Evolutionary conservation across 208 protist species (phyloP).

Genomic region (Leishmania tropica): DNA sequence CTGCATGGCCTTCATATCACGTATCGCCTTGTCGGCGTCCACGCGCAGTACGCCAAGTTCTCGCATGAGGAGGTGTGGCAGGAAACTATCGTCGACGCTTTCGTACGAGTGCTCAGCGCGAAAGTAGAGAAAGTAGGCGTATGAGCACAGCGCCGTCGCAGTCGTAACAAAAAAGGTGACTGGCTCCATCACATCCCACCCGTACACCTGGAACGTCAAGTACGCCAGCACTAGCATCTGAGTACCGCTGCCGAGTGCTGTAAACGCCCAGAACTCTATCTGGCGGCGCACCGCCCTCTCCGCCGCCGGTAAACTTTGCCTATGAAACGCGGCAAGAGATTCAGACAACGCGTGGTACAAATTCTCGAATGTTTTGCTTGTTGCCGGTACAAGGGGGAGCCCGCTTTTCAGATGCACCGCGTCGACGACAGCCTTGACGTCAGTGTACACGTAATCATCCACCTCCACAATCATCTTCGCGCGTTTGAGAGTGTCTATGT

Average conservation of each 20-base stretch:
- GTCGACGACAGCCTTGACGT: constrained; percentile 50
- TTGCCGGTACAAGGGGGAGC: constrained; percentile 42
- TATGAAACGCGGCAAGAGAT: constrained; percentile 8
- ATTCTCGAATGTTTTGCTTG: constrained; percentile 9
- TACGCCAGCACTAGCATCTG: constrained; percentile 83
- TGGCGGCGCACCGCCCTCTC: constrained; percentile 26
- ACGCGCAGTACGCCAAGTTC: constrained; percentile 22
- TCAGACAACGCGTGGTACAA: background rate
- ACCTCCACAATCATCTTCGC: constrained; percentile 39
- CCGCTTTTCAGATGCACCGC: constrained; percentile 54
- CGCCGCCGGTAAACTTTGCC: constrained; percentile 1
- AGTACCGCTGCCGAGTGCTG: constrained; percentile 50
- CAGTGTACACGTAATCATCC: constrained; percentile 38
- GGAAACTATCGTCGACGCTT: constrained; percentile 53
- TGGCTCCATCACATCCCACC: constrained; percentile 88
- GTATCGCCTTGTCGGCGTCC: constrained; percentile 25
- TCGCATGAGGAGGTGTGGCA: constrained; percentile 35
- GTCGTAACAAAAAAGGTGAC: constrained; percentile 80
- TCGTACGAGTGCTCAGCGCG: constrained; percentile 52
- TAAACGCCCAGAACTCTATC: constrained; percentile 71
- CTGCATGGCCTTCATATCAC: constrained; percentile 19
- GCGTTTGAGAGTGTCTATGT: constrained; percentile 40
- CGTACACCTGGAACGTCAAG: constrained; percentile 76
- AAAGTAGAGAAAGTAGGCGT: constrained; percentile 67
- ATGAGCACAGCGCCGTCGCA: constrained; percentile 47